Conservation (phyloP, 805 yeast species). For the Nakazawaea wyomingensis region DNA sequence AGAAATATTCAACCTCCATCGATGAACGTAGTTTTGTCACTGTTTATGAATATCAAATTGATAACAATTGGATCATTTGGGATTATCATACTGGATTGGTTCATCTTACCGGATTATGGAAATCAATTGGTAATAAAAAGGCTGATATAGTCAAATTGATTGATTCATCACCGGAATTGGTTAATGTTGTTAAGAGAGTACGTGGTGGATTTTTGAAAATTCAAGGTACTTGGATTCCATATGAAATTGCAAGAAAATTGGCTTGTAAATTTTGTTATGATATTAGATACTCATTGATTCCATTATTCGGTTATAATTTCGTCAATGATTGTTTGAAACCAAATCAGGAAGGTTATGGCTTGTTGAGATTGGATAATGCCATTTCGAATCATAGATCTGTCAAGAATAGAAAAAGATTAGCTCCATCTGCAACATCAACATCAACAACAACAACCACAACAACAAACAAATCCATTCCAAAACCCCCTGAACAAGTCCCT, state of each 20-base stretch:
- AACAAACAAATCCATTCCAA: neutral
- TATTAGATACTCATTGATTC: conserved; percentile 69
- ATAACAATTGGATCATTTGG: conserved; percentile 79
- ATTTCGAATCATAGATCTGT: neutral
- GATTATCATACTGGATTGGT: conserved; percentile 81
- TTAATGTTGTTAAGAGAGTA: conserved; percentile 60
- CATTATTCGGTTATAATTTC: conserved; percentile 72
- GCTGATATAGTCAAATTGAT: conserved; percentile 73
- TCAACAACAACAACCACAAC: neutral
- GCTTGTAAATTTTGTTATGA: conserved; percentile 75
- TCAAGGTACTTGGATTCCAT: conserved; percentile 93
- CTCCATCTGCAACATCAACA: neutral
- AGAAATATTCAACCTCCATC: conserved; percentile 66
- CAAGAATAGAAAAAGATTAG: neutral
- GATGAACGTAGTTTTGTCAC: conserved; percentile 66
- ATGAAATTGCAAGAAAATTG: conserved; percentile 55
- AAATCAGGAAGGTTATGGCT: conserved; percentile 58
- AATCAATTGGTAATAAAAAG: conserved; percentile 61
- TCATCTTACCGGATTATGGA: conserved; percentile 86
- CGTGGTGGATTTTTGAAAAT: conserved; percentile 89
- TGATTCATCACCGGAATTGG: conserved; percentile 61
- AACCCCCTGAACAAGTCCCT: neutral
- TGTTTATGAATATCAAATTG: conserved; percentile 66
- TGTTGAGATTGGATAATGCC: conserved; percentile 36
- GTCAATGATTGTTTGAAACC: conserved; percentile 58